Base-by-base conservation (phyloP, 1,284 basidiomycete species). In the Ceratobasidium sp. region DNA sequence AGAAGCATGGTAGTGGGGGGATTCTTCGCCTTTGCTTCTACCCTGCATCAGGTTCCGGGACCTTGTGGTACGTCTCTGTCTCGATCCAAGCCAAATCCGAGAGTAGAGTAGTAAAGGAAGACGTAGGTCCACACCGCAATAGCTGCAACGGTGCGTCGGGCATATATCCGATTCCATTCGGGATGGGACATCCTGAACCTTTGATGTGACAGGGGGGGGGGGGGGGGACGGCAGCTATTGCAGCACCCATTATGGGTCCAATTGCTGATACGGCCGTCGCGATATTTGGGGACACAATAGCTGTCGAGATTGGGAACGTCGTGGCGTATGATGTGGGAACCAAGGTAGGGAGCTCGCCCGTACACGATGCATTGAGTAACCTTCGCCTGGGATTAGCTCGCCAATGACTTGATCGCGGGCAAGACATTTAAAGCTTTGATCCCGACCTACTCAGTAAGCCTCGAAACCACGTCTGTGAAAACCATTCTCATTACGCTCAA, bases 1-100 rank as follows among this genome's bases (percentile, higher is more conserved):
- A 56, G 40, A 35, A 57, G 17, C 32, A 22, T 22, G 20, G 27
- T 68, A 87, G 84, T 87, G 86, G 86, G 86, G 86, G 2, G 86
- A 88, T 73, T 87, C 86, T 3, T 87, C 84, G 13, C 86, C 86
- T 15, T 76, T 88, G 3, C 78, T 86, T 34, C 79, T 88, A n/a
- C 87, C 86, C 32, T 87, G 86, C 77, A 84, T 88, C 55, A 82
- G 87, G 15, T 87, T 88, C 76, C 79, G 86, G 49, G 86, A 87
- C 76, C 78, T 88, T 27, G 86, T 81, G 29, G 83, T 54, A 34
- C 27, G 50, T 32, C 13, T n/a, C 22, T 32, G 40, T 40, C 35
- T 53, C 4, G 29, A 20, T 38, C 17, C 22, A 8, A 25, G 25
- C 25, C n/a, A n/a, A n/a, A n/a, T n/a, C 60, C 34, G 25, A 52